Evolutionary conservation across 805 yeast species (phyloP).

Genomic region (Barnettozyma californica): DNA sequence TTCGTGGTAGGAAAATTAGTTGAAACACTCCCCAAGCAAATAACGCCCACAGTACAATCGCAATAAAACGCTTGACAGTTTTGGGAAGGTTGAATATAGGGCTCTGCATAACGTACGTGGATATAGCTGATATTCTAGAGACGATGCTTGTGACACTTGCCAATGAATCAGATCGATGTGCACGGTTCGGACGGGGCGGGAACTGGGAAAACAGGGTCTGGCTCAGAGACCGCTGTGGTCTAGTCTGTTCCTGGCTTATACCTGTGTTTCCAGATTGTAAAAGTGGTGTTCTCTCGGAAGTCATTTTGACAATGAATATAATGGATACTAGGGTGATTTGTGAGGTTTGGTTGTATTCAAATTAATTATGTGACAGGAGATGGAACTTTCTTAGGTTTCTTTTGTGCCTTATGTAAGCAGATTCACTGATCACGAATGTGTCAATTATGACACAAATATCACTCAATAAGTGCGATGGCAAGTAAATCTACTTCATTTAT

Average conservation of each 20-base stretch:
- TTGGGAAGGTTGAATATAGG: conserved; percentile 19
- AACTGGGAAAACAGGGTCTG: not conserved
- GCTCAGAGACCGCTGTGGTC: not conserved
- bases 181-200: not conserved
- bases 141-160: conserved; percentile 11
- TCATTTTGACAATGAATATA: not conserved
- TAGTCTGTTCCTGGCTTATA: not conserved
- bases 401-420: too few species aligned
- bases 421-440: too few species aligned
- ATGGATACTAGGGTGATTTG: not conserved
- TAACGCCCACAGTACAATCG: conserved; percentile 21
- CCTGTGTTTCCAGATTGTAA: not conserved
- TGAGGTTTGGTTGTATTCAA: too few species aligned
- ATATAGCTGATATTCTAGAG: conserved; percentile 14
- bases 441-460: too few species aligned
- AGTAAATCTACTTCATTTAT: too few species aligned
- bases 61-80: conserved; percentile 17
- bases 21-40: conserved; percentile 38
- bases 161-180: conserved; percentile 4
- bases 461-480: too few species aligned
- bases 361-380: too few species aligned
- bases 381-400: too few species aligned
- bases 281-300: not conserved
- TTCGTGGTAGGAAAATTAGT: conserved; percentile 73
- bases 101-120: conserved; percentile 16